Evolutionary conservation across 179 eudicot genomes (phyloP), one percentile per base, ranked within the genome.

Genomic region (Spergularia azorica): DNA sequence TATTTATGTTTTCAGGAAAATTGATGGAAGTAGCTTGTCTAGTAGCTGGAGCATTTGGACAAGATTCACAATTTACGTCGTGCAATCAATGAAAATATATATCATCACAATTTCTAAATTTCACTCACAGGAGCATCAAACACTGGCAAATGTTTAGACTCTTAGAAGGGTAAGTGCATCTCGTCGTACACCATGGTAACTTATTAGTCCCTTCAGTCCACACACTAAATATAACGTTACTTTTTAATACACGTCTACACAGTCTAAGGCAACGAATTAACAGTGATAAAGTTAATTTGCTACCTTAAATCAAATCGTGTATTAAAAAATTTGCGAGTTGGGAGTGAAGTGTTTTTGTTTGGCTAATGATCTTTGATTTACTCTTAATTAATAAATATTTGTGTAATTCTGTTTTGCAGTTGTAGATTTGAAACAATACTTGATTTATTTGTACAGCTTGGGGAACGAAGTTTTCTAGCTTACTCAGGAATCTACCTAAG

Each of bases 1-100:
- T 15, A 77, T n/a, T 12, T 0, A 18, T 59, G 6, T 8, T 58
- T 75, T 26, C 86, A 89, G 92, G 92, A 18, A 89, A 84, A 38
- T 84, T 89, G 86, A 72, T 89, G 74, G 86, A 87, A 83, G 82
- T 82, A 60, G 88, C 86, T 41, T 87, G 90, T 76, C 67, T 67
- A 64, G 76, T 87, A 75, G 86, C 88, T 63, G 88, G 88, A 71
- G 80, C 70, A 48, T 41, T 87, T 64, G 85, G 88, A 72, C 89
- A 83, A 76, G 81, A 81, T 86, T 88, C 88, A 82, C 78, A 76
- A 62, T 77, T 84, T 68, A 52, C 74, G 65, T 67, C 18, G 21
- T 77, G 84, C 48, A 8, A 48, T 72, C 56, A 41, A 21, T 76
- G 54, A 80, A 17, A 5, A 62, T 21, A 18, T 21, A 16, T 46